Base-by-base conservation (phyloP, 2,329 filamentous ascomycete genomes). In the Coniochaeta hoffmannii region DNA sequence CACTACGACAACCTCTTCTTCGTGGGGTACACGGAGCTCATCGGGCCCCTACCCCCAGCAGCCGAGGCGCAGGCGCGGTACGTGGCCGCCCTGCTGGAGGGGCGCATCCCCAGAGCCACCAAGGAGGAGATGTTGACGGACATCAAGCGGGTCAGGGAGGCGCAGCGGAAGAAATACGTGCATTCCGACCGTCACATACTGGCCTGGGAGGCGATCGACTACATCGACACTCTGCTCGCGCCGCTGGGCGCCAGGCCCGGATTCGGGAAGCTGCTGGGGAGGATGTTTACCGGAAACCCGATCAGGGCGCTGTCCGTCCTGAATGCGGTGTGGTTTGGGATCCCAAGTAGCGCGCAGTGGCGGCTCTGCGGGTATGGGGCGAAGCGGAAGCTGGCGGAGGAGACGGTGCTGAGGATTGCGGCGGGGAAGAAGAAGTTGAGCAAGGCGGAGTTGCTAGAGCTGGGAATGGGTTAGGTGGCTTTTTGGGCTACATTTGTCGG, bases 281-380 rank as follows among this genome's bases (percentile, higher is more conserved):
- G 57, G 6, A 55, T 68, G 4, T 63, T 69, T 53, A 63, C 56
- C 26, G 62, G 63, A 7, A 62, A 57, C n/a, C 68, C 67, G 6
- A 53, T 61, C 38, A 56, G 54, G n/a, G 63, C 66, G 1, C 53
- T 68, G 19, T 59, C 57, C 17, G 59, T 70, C 3, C 57, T 71
- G 19, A 62, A 58, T 11, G 64, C 66, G 2, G 67, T 72, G 31
- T 71, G 70, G 60, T 70, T 71, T 53, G 66, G 68, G 30, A 60
- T 71, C 3, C 65, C 65, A n/a, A 65, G 63, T 15, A 65, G 63
- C 9, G 69, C 69, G 19, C 66, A 70, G 58, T 73, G 69, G 63
- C 60, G 70, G 32, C 55, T 72, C 11, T 65, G 65, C 52, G 71
- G 71, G 2, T 53, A 69, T 8, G 68, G 68, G 7, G 60, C 58